Base-by-base conservation (phyloP, 1,284 basidiomycete species). In the Coniferiporia sulphurascens region DNA sequence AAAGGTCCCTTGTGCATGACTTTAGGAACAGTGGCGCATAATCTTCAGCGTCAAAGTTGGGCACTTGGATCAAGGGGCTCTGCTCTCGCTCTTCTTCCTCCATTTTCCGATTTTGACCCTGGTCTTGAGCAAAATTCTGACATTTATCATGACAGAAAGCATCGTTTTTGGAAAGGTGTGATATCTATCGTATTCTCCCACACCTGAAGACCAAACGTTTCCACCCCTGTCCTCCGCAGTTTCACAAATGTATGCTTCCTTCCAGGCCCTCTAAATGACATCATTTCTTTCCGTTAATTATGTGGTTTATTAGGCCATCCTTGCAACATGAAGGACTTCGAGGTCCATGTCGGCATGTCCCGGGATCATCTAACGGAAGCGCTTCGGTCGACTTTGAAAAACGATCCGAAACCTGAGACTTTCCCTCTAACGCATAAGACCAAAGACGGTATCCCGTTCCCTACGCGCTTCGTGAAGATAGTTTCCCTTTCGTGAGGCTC, bases 281-380 rank as follows among this genome's bases (percentile, higher is more conserved):
- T 43, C 17, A 35, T 13, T n/a, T 54, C 45, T n/a, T 32, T n/a
- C 27, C 22, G 13, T 1, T 27, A 66, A 22, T 22, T 41, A 52
- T n/a, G 4, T n/a, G 5, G 27, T 51, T 9, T 51, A 64, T 9
- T 60, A 89, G 85, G 76, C 17, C 89, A 91, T 69, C 88, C 88
- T 44, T 92, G 89, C 68, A 91, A 89, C 66, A 85, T 89, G 82
- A 89, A 89, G 68, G 86, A 89, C 55, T 87, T 91, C 74, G 86
- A 85, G 68, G 67, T 91, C 4, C 83, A 81, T 63, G 78, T 85
- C 35, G 89, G 89, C 2, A 71, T 79, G 51, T 77, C 78, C n/a
- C 77, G 81, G 62, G 82, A 86, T 60, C 78, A 80, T 65, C 80
- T 91, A 79, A 80, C 74, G 1, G 81, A 87, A 70, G 79, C 85